Base-by-base conservation (phyloP, 2,329 filamentous ascomycete species). In the Beauveria sp. region DNA sequence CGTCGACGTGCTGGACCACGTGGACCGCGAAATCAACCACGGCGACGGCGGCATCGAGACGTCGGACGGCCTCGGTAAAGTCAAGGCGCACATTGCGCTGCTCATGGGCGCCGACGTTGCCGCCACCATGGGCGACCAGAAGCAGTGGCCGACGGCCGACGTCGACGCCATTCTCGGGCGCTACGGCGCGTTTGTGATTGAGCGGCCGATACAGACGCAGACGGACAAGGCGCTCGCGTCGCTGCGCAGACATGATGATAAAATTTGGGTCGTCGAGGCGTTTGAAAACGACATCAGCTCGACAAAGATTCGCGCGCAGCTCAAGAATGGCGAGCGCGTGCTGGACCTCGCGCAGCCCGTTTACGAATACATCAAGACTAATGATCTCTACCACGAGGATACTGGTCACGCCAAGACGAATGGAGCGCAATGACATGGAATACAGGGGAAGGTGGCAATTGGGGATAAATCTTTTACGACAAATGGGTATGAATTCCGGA, bases 281-380 rank as follows among this genome's bases (percentile, higher is more conserved):
- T 83, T 93, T 57, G 91, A 96, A 67, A 92, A 92, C 72, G 88
- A 93, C 69, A 87, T 93, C 63, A 90, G 87, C 69, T 91, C 88
- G 62, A 85, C 83, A 12, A 84, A 93, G 76, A 91, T 95, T 64
- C 84, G 91, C 52, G 79, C 93, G 3, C 92, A 93, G 74, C 74
- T 91, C 56, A 83, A 86, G 66, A 83, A 87, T 69, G 86, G 90
- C 65, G 88, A 93, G 84, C 91, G 88, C 67, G 88, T 93, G 51
- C 83, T 88, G 64, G 92, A 91, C 70, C 69, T 83, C 45, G 88
- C 89, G 0, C 82, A 85, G 42, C 83, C 85, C 1, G 89, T 92
- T 48, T 88, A 90, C 59, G 77, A 87, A 62, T 89, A 90, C 69
- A 89, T 90, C 66, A 80, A 86, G 63, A 76, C 86, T 63, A 80